Evolutionary conservation across 345 rosid genomes (phyloP).

Genomic region (Eucalyptus sideroxylon): DNA sequence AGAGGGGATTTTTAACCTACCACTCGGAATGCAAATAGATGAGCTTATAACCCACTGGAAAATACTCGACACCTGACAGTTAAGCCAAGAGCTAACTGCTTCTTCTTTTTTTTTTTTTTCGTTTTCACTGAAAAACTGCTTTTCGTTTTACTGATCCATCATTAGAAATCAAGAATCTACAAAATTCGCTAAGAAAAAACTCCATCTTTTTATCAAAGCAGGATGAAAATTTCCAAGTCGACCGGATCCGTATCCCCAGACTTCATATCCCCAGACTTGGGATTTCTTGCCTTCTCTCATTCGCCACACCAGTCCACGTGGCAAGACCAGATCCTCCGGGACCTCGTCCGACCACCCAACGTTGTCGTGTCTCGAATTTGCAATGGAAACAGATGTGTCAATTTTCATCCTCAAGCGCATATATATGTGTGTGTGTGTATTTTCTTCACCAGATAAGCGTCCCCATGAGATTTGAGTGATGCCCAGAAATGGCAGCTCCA

Average conservation of each 20-base stretch:
- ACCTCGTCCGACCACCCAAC: background rate
- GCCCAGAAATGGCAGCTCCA: background rate
- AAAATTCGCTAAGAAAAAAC: background rate
- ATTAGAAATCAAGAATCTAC: background rate
- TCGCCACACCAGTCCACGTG: background rate
- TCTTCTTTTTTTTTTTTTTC: no score
- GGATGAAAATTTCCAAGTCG: background rate
- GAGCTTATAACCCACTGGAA: accelerated
- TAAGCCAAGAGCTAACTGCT: background rate
- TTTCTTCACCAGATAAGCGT: background rate
- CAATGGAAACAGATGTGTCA: background rate
- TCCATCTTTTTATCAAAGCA: background rate
- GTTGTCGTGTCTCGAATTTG: background rate
- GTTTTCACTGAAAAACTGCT: background rate
- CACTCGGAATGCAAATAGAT: background rate
- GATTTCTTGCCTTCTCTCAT: background rate
- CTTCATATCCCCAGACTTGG: background rate
- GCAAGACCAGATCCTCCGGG: background rate
- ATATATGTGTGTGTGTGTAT: background rate
- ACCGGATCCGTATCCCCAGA: background rate
- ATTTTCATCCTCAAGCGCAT: background rate
- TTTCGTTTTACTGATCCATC: background rate
- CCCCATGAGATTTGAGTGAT: background rate
- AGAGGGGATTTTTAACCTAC: accelerated
- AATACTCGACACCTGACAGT: accelerated